Evolutionary conservation across 106 monocot species (phyloP).

Genomic region (Agapanthus africanus): DNA sequence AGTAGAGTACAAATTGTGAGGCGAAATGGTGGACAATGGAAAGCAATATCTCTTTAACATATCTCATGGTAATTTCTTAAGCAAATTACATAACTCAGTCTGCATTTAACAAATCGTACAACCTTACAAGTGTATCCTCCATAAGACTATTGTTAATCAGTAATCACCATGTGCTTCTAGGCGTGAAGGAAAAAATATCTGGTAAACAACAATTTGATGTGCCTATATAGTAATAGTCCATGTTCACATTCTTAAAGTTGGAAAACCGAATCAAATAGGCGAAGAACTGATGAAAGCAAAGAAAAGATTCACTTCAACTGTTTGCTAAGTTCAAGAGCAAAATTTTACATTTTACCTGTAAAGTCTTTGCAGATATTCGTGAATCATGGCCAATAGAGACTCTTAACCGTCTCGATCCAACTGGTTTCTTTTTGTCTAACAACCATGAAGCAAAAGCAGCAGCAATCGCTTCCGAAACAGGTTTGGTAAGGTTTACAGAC

Average conservation of each 20-base stretch:
- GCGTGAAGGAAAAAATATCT: no score
- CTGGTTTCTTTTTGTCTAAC: conserved; percentile 43
- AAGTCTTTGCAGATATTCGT: conserved; percentile 73
- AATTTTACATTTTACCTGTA: conserved; percentile 48
- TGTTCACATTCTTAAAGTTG: background rate
- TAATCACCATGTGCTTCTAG: background rate
- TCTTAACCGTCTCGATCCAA: conserved; percentile 46
- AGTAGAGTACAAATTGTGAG: no score
- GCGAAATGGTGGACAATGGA: no score
- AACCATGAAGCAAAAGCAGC: conserved; percentile 90
- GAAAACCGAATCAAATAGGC: background rate
- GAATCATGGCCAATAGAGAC: conserved; percentile 93
- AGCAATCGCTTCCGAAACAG: conserved; percentile 78
- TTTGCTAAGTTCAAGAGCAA: background rate
- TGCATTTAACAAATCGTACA: no score
- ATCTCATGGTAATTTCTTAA: no score
- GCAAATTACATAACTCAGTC: no score
- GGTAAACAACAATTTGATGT: no score
- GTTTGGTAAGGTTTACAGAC: conserved; percentile 68
- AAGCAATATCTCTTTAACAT: no score
- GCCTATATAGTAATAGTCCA: background rate
- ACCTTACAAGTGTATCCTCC: no score
- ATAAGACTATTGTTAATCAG: no score
- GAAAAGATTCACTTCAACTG: background rate
- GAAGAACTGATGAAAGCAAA: conserved; percentile 1